Conservation (phyloP, 23 red algal genomes). For the Gracilaria vermiculophylla region DNA sequence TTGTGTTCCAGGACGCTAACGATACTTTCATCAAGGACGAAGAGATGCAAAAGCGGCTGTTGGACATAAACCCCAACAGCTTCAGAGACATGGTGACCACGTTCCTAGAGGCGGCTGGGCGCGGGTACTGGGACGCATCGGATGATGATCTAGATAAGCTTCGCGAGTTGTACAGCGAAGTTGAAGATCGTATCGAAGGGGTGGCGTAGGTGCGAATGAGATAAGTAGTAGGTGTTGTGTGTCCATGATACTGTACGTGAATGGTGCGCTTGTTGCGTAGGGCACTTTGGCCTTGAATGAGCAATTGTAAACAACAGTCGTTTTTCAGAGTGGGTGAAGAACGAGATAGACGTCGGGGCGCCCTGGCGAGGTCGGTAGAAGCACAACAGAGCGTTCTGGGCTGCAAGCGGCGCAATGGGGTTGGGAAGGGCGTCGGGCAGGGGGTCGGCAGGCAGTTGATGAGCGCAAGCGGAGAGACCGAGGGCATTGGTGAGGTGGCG, state of each 20-base stretch:
- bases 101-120: slow-evolving; percentile 94
- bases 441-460: no score
- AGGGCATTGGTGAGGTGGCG: no score
- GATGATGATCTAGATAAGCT: slow-evolving; percentile 95
- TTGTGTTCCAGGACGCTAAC: slow-evolving; percentile 98
- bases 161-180: slow-evolving; percentile 95
- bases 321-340: neutral
- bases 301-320: neutral
- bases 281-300: neutral
- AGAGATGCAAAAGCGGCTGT: slow-evolving; percentile 86
- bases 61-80: slow-evolving; percentile 95
- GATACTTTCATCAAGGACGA: slow-evolving; percentile 96
- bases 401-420: no score
- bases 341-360: no score
- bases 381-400: no score
- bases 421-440: no score
- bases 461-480: no score
- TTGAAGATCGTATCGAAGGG: slow-evolving; percentile 98
- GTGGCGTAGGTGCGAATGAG: slow-evolving; percentile 63
- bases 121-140: slow-evolving; percentile 92
- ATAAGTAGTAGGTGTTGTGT: neutral
- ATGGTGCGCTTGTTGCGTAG: no score
- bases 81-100: slow-evolving; percentile 97
- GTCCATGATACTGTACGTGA: neutral
- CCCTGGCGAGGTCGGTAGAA: no score